Conservation (phyloP, 208 protist genomes). For the Zelonia costaricensis region DNA sequence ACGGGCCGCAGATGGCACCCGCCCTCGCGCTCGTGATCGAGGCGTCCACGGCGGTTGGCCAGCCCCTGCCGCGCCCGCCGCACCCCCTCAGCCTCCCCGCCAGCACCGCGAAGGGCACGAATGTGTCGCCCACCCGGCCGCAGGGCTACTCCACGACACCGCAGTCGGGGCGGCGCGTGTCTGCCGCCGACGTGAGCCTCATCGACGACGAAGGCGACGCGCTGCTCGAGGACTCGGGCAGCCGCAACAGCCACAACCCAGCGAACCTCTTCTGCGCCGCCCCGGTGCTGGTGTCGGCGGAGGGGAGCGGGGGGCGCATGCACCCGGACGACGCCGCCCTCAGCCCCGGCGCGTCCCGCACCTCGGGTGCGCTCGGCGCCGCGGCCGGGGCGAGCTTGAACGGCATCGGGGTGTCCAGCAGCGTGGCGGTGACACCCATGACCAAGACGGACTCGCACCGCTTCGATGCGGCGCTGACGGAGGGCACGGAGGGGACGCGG, state of each 20-base stretch:
- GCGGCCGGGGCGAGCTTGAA: neutral
- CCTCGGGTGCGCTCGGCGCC: neutral
- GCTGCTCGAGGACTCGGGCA: neutral
- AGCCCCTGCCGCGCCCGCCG: constrained; percentile 7
- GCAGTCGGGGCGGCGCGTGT: neutral
- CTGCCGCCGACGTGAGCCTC: no score
- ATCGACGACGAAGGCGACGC: neutral
- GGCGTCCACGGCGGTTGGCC: neutral
- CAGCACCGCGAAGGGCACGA: neutral
- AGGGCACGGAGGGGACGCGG: neutral
- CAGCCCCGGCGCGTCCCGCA: neutral
- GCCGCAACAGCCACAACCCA: neutral
- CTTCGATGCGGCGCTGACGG: neutral
- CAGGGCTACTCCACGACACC: neutral
- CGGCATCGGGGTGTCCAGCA: neutral
- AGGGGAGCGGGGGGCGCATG: neutral
- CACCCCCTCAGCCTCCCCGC: neutral
- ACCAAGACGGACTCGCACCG: neutral
- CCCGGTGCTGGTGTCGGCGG: neutral
- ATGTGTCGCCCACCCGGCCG: neutral
- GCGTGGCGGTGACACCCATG: neutral
- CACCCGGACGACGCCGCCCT: neutral
- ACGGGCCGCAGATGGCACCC: constrained; percentile 3
- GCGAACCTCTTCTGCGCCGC: neutral
- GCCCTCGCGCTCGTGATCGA: neutral